Percentiles rank a stretch among this genome's conserved stretches.
phyloP scores from a whole-genome alignment of 1,139 yeast genomes.

The Debaryomyces sp. region DNA sequence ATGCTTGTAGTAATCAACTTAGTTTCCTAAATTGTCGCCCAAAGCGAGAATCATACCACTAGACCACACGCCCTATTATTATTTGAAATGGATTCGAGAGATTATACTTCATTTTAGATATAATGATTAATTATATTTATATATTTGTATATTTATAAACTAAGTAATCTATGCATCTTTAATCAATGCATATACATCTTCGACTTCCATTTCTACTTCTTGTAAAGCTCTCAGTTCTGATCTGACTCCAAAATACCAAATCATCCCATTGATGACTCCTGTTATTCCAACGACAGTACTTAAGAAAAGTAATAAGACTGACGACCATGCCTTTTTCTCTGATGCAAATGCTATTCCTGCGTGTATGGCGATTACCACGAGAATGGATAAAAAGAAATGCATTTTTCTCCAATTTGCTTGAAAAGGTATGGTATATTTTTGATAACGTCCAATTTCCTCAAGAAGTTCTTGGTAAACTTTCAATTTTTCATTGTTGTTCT shows the following conservation, averaged over 20 bases:
- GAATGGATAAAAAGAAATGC: constrained; percentile 64
- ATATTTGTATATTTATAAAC: background rate
- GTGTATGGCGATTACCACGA: constrained; percentile 51
- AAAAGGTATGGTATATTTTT: constrained; percentile 52
- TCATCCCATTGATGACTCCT: constrained; percentile 75
- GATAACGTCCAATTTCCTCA: constrained; percentile 57
- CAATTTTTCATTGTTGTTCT: constrained; percentile 24
- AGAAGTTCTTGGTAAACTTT: constrained; percentile 59
- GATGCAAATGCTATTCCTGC: constrained; percentile 67
- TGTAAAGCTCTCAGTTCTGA: constrained; percentile 74
- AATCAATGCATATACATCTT: constrained; percentile 31
- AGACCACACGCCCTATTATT: constrained; percentile 24
- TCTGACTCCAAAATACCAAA: constrained; percentile 78
- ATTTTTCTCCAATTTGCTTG: constrained; percentile 66
- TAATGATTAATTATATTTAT: background rate
- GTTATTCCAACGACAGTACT: constrained; percentile 58
- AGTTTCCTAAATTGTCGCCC: constrained; percentile 17
- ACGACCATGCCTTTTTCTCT: constrained; percentile 55
- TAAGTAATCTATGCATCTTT: background rate
- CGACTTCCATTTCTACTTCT: constrained; percentile 67
- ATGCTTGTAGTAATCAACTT: constrained; percentile 15
- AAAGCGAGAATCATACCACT: constrained; percentile 30
- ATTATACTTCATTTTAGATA: background rate
- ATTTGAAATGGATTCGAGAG: too few relatives aligned
- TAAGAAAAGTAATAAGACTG: constrained; percentile 57